Conservation (phyloP, 192 early-diverging fungal species). For the Backusella morwellensis region DNA sequence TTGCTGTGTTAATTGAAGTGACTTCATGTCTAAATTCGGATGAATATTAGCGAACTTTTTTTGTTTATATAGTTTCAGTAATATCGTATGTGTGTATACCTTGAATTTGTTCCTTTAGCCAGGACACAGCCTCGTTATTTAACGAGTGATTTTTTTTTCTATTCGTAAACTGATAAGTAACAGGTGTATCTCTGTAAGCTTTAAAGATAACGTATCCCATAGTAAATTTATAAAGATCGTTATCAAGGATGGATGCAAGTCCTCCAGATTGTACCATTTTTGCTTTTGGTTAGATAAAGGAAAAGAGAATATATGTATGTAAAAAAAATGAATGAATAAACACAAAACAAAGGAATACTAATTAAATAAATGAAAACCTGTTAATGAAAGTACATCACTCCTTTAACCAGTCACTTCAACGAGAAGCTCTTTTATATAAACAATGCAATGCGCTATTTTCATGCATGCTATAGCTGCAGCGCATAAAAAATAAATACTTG, state of each 20-base stretch:
- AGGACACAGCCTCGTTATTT: constrained; percentile 40
- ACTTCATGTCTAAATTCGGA: constrained; percentile 35
- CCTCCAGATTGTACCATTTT: neutral
- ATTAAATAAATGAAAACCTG: neutral
- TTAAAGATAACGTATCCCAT: constrained; percentile 76
- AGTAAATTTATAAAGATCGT: constrained; percentile 81
- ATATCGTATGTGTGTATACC: constrained; percentile 5
- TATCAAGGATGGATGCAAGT: constrained; percentile 67
- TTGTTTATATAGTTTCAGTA: neutral
- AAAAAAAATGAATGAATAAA: neutral
- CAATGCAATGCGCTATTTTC: neutral
- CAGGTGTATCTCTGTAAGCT: constrained; percentile 59
- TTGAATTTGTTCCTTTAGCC: constrained; percentile 39
- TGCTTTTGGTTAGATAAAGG: neutral
- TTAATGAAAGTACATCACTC: neutral
- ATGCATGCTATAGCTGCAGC: neutral
- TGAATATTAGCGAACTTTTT: neutral
- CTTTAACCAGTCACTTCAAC: neutral
- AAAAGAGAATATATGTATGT: neutral
- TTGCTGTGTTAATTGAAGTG: constrained; percentile 36
- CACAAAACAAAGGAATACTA: neutral
- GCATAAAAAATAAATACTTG: neutral
- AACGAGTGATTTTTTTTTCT: constrained; percentile 43
- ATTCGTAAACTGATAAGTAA: constrained; percentile 68
- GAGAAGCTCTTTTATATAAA: neutral